Evolutionary conservation across 495 filamentous ascomycete species (phyloP), one percentile per base, ranked within the genome.

Genomic region (Aspergillus baeticus): DNA sequence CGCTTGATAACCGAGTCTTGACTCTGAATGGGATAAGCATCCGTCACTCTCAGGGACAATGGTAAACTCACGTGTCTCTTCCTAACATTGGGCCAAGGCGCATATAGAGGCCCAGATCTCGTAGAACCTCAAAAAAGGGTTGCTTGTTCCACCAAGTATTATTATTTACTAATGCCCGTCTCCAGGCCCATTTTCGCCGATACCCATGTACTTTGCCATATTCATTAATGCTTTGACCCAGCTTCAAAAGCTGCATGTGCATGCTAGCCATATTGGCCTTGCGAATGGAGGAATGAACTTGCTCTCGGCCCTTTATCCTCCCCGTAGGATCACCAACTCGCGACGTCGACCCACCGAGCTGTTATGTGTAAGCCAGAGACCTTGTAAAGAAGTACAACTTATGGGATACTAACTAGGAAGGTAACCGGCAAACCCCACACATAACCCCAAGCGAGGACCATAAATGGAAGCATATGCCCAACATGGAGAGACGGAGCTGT

Each of bases 381-480:
- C 35, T 22, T 34, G 3, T 51, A 15, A 8, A 29, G n/a, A 29
- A 8, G 26, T 8, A 29, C 39, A 13, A 3, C 2, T 35, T 7
- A 34, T 13, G 29, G 10, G 20, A 36, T 13, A 73, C 76, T 67
- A 53, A 89, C 78, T 57, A 99, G 69, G 46, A 86, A 87, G 20
- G 88, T 79, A 13, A 89, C 78, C 29, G 82, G 77, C 60, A 88
- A 86, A 13, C 94, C 93, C 72, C 92, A 83, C 36, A 96, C 76
- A 67, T 93, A 95, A 76, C 91, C 87, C 89, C 94, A 97, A 55
- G 91, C 93, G 23, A 97, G 71, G 1, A 91, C 85, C 94, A 99
- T 98, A 38, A 98, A 79, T 8, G 94, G 93, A 10, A 98, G 73
- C 53, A 99, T 83, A 69, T 99, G 92, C 29, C 94, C 94, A 51